Base-by-base conservation (phyloP, 768 basidiomycete genomes). In the Calvatia gigantea region DNA sequence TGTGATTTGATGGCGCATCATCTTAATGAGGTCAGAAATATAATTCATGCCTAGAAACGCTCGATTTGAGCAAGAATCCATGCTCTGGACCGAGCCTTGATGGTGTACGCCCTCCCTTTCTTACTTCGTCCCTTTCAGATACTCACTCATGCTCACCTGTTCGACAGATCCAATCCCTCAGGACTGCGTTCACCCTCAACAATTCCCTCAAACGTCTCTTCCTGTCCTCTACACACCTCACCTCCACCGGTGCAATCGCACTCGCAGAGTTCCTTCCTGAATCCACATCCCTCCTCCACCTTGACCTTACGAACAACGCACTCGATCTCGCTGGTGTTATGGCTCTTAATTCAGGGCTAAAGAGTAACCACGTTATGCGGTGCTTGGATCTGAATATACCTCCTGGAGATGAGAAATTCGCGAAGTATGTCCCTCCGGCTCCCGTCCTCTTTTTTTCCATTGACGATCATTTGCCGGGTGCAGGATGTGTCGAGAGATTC, bases 191-290 rank as follows among this genome's bases (percentile, higher is more conserved):
- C 70, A 94, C 94, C 0, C 79, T 96, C 53, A 97, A 98, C 67
- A 87, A 85, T 0, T 86, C 91, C 0, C 81, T 99, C 31, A 98
- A 96, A 64, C 86, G 97, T 1, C 74, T 99, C 41, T 98, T 97
- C 75, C 80, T 98, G 19, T 89, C 92, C 6, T 84, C 86, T 2
- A 97, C 95, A 0, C 75, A 76, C 3, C 80, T 98, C 65, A 82
- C 83, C 0, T 89, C 91, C 0, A 75, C 86, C 0, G 94, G 94
- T 1, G 95, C 96, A 0, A 98, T 98, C 59, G 89, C 93, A 0
- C 81, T 98, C 1, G 97, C 96, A 2, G 96, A 98, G 68, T 98
- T 97, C 74, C 82, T 98, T 0, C 94, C 95, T 0, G 95, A 98
- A 67, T 87, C 91, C 0, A 81, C 78, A 15, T 89, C 88, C 0